Conservation (phyloP, 345 rosid species). For the Noccaea caerulescens region DNA sequence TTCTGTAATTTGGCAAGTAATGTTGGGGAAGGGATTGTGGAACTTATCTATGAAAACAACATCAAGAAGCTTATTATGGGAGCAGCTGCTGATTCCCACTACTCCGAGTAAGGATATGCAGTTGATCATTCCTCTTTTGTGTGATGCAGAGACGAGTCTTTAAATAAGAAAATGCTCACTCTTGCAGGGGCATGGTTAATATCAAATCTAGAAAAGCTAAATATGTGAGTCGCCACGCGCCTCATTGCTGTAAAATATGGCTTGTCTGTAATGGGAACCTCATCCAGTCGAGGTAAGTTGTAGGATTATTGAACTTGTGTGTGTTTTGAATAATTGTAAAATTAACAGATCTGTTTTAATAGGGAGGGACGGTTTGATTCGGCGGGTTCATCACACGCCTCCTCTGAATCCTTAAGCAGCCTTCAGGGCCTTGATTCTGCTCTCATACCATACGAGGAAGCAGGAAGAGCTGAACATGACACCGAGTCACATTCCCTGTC, state of each 20-base stretch:
- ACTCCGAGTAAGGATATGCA: constrained; percentile 49
- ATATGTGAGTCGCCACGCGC: constrained; percentile 52
- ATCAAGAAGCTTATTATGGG: constrained; percentile 69
- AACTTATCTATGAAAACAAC: constrained; percentile 52
- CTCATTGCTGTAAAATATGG: constrained; percentile 54
- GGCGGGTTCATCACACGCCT: constrained; percentile 19
- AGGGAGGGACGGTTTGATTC: constrained; percentile 40
- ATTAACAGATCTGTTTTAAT: not conserved
- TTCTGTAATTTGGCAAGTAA: constrained; percentile 43
- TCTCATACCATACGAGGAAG: constrained; percentile 32
- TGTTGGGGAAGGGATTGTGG: constrained; percentile 66
- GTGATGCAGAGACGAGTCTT: constrained; percentile 15
- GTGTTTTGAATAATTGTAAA: constrained; percentile 18
- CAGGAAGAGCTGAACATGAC: constrained; percentile 4
- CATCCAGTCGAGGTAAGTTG: constrained; percentile 56
- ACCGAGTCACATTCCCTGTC: constrained; percentile 20
- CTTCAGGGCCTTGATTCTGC: constrained; percentile 34
- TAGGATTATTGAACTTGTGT: not conserved
- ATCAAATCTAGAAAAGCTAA: constrained; percentile 61
- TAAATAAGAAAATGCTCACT: constrained; percentile 17
- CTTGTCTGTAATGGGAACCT: constrained; percentile 70
- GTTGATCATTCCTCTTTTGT: not conserved
- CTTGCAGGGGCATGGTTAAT: constrained; percentile 59
- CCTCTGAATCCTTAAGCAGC: constrained; percentile 37
- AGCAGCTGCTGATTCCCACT: constrained; percentile 64